Base-by-base conservation (phyloP, 225 moss, liverwort and hornwort genomes). In the Antitrichia curtipendula region DNA sequence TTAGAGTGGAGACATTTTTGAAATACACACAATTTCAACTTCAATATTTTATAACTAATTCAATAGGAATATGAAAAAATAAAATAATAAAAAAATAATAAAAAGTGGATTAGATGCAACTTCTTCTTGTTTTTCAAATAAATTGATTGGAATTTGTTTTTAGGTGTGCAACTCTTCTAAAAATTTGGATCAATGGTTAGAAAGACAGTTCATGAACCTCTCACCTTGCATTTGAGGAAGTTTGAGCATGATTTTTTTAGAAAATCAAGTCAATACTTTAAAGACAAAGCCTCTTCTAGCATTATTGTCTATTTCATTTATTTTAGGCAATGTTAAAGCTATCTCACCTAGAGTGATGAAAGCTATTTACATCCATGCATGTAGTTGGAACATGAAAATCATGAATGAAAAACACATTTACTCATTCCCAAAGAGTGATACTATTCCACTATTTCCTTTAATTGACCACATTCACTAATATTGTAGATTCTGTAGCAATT, bases 301-400 rank as follows among this genome's bases (percentile, higher is more conserved):
- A 1, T 43, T 72, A 6, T 27, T 43, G 5, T 17, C 0, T 28
- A 1, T 17, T 45, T 72, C 45, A 29, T 28, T 73, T 3, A 16
- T 43, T 28, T 74, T 31, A 0, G 18, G 0, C 2, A 28, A 1
- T 45, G 2, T 2, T 31, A 10, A 29, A 73, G 4, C 18, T 47
- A 72, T 18, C 18, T 73, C 47, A 17, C 0, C 0, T 10, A 0
- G 4, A 29, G 4, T 47, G 5, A 73, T 47, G 47, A 73, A 47
- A n/a, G 47, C 18, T 73, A 31, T 47, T 47, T 47, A 7, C 11
- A 31, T 73, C 19, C 12, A 31, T 31, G 2, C 7, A 4, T 73
- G 2, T 31, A 19, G 10, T 7, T 31, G 1, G 1, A 47, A 73
- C 4, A 47, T 11, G 12, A 0, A 0, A 49, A 18, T 17, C 2